Base-by-base conservation (phyloP, 78 protist species). In the Chrysochromulina parva region DNA sequence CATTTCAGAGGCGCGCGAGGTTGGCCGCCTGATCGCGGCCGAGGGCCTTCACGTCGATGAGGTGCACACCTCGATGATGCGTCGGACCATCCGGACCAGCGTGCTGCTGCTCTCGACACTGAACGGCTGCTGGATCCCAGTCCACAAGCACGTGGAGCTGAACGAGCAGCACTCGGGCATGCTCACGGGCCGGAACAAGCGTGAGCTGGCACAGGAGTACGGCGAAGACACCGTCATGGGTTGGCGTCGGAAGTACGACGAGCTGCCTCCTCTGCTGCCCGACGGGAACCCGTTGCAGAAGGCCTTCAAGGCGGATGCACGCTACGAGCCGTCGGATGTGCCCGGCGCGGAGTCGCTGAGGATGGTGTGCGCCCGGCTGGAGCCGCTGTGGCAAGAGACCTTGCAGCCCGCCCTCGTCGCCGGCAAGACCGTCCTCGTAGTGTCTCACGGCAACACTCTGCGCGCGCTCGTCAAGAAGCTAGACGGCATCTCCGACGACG, bases 141-240 rank as follows among this genome's bases (percentile, higher is more conserved):
- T 96, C n/a, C 57, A 9, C 47, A 69, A 88, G 54, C 38, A 78
- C 80, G 96, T 96, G 97, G 88, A 96, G 50, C 93, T 97, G 57
- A 97, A 97, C 94, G 99, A 97, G 96, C 92, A 98, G 57, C 93
- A 92, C 94, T 96, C 96, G 62, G 98, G 98, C 89, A 95, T 92
- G 19, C 96, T 97, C 14, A 97, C 96, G 62, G 98, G 98, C 28
- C 58, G 94, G 28, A 90, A 97, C 95, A 97, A 97, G 92, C 65
- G 76, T 17, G 98, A 96, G 90, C 95, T 97, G 1, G 98, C 97
- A 11, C 94, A 93, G 50, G 96, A 96, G 90, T 95, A 95, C 87
- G 99, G 99, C 20, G 96, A 59, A 47, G 95, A 92, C 52, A 97
- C 96, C 86, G 98, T 97, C 20, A 38, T 88, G 48, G 38, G 91